Conservation (phyloP, 176 grass and related monocot genomes). For the Carex littledalei region DNA sequence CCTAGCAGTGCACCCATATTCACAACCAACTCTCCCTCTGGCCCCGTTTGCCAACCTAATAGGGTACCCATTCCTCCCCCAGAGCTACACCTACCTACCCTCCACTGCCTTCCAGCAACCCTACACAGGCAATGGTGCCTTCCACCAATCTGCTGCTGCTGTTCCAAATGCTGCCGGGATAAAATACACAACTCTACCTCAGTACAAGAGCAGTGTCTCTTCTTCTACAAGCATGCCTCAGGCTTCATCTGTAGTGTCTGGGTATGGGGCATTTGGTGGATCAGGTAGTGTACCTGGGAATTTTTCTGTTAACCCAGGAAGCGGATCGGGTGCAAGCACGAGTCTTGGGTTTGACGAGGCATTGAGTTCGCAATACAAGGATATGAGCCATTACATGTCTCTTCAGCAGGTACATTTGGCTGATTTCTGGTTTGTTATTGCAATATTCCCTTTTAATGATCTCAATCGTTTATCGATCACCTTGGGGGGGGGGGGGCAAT, state of each 20-base stretch:
- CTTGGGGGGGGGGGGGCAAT: no score
- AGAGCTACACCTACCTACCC: slow-evolving; percentile 82
- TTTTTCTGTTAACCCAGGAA: slow-evolving; percentile 58
- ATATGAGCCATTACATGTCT: slow-evolving; percentile 71
- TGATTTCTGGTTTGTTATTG: no score
- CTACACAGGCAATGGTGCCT: slow-evolving; percentile 72
- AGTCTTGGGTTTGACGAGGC: slow-evolving; percentile 79
- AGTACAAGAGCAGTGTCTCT: slow-evolving; percentile 76
- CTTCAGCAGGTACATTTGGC: slow-evolving; percentile 86
- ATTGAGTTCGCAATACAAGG: slow-evolving; percentile 76
- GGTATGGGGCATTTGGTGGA: slow-evolving; percentile 77
- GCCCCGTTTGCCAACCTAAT: slow-evolving; percentile 75
- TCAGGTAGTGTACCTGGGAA: slow-evolving; percentile 61
- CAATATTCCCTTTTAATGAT: neutral
- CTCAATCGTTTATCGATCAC: no score
- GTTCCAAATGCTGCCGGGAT: slow-evolving; percentile 66
- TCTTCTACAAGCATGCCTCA: slow-evolving; percentile 50
- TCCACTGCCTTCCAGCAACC: slow-evolving; percentile 78
- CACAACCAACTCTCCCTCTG: slow-evolving; percentile 80
- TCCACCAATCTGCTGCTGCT: slow-evolving; percentile 68
- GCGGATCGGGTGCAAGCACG: slow-evolving; percentile 41
- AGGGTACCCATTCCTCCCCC: slow-evolving; percentile 78
- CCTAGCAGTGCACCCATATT: slow-evolving; percentile 78
- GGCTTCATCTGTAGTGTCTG: slow-evolving; percentile 55
- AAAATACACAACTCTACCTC: slow-evolving; percentile 67